Evolutionary conservation across 192 early-diverging fungal species (phyloP), one percentile per base, ranked within the genome.

Genomic region (Gryganskiella cystojenkinii): DNA sequence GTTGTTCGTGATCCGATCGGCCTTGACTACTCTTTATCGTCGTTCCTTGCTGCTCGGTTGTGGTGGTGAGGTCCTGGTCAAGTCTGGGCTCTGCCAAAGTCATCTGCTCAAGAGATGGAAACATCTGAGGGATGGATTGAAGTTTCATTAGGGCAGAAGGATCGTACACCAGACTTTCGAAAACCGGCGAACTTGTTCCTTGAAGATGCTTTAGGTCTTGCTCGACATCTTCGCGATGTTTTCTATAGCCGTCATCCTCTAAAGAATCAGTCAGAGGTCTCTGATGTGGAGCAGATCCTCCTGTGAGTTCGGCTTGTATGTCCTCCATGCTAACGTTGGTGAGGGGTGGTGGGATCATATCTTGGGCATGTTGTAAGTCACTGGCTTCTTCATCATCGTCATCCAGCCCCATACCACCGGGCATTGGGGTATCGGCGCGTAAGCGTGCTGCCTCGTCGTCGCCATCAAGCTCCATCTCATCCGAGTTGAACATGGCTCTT

Each of bases 391-490:
- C 74, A 6, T 78, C 74, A 24, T 78, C 74, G 40, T 78, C 74
- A 31, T 78, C 74, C 42, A 78, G 24, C 1, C 74, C 74, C 0
- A 78, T 78, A 14, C 74, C 74, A 17, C 74, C 74, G 22, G 74
- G 74, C 74, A 78, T 78, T 10, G 74, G 74, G 0, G 74, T 78
- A 31, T 78, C 74, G 0, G 74, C 74, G 8, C 74, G 52, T 15
- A 78, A 66, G 4, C 74, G 74, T 10, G 74, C 71, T 0, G 71
- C 61, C 14, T 78, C 74, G 24, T 78, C 74, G 1, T 78, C 74
- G 10, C 61, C 74, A 54, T 78, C 74, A 46, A 78, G n/a, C 49
- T 78, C 66, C 74, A 78, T 78, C 42, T 78, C 74, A 20, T 78
- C 74, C 7, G 74, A 78, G 55, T 69, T 78, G 42, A 69, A 78